Percentiles rank a stretch among this genome's conserved stretches.
Conservation (phyloP, 2,329 filamentous ascomycete genomes). For the Trichoderma atrobrunneum region DNA sequence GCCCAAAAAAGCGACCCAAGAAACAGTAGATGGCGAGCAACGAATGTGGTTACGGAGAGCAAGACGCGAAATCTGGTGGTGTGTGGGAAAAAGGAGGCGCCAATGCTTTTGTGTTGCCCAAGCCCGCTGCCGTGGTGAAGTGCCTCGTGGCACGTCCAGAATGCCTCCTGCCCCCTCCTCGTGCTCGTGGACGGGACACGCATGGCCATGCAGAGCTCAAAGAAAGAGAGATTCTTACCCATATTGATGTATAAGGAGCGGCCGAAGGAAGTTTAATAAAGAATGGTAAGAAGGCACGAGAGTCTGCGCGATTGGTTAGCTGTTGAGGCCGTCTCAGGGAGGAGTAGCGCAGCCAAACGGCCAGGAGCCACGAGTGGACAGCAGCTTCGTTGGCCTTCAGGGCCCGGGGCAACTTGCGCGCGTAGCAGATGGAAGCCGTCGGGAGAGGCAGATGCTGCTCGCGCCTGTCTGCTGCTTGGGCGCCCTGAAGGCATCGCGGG, state of each 20-base stretch:
- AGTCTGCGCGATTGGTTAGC: slow-evolving; percentile 26
- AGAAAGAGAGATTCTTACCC: slow-evolving; percentile 40
- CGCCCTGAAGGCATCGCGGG: background rate
- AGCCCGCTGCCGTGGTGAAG: background rate
- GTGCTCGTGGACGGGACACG: slow-evolving; percentile 23
- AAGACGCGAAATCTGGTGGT: slow-evolving; percentile 25
- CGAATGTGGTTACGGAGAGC: slow-evolving; percentile 36
- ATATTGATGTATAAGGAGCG: slow-evolving; percentile 42
- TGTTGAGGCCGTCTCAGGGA: background rate
- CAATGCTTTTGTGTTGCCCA: slow-evolving; percentile 1
- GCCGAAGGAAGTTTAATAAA: slow-evolving; percentile 30
- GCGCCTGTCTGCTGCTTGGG: background rate
- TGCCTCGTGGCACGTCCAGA: slow-evolving; percentile 25
- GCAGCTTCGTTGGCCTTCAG: slow-evolving; percentile 2
- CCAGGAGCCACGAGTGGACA: slow-evolving; percentile 18
- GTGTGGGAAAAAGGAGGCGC: slow-evolving; percentile 21
- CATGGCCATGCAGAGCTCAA: slow-evolving; percentile 21
- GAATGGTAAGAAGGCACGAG: slow-evolving; percentile 31
- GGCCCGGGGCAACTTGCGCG: background rate
- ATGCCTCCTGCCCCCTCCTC: slow-evolving; percentile 8
- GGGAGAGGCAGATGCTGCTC: background rate
- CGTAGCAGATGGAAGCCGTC: background rate
- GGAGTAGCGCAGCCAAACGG: background rate
- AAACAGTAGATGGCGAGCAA: slow-evolving; percentile 46
- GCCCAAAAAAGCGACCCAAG: slow-evolving; percentile 42